These are phyloP conservation scores for Syzygium jambos DNA, from an alignment of 345 rosid species.

Conservation along the genomic window DNA sequence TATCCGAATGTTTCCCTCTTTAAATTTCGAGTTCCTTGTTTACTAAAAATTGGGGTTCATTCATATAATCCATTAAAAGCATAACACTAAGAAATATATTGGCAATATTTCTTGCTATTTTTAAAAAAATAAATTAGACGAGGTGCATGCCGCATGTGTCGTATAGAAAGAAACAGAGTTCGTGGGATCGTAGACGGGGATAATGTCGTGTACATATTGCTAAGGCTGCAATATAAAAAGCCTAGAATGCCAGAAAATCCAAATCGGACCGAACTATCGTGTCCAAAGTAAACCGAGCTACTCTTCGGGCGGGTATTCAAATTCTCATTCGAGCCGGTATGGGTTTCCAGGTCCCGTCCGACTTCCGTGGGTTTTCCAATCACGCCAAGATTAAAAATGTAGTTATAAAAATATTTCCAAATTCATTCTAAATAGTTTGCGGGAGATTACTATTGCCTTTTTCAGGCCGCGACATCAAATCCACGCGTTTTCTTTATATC, in stretches of 20 bases:
- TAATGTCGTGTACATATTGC: too few species aligned
- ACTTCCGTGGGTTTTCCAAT: not conserved
- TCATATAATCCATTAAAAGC: not conserved
- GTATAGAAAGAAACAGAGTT: too few species aligned
- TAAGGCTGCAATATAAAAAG: too few species aligned
- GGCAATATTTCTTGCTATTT: too few species aligned
- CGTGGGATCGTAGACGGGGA: too few species aligned
- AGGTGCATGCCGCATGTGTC: too few species aligned
- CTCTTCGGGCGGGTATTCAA: not conserved
- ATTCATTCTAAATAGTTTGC: not conserved
- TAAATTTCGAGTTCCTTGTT: not conserved
- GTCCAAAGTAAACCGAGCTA: not conserved
- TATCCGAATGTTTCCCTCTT: not conserved
- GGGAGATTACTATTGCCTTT: not conserved
- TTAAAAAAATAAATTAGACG: too few species aligned
- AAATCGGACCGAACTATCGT: accelerated
- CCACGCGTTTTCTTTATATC: accelerated
- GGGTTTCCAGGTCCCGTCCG: accelerated
- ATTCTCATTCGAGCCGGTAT: not conserved
- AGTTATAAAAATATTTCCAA: not conserved
- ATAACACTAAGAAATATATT: too few species aligned
- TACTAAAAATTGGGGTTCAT: not conserved
- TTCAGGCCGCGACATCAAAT: not conserved
- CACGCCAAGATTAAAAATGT: not conserved
- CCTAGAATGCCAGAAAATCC: too few species aligned